phyloP scores from a whole-genome alignment of 768 basidiomycete genomes.

The Kondoa subrosea region DNA sequence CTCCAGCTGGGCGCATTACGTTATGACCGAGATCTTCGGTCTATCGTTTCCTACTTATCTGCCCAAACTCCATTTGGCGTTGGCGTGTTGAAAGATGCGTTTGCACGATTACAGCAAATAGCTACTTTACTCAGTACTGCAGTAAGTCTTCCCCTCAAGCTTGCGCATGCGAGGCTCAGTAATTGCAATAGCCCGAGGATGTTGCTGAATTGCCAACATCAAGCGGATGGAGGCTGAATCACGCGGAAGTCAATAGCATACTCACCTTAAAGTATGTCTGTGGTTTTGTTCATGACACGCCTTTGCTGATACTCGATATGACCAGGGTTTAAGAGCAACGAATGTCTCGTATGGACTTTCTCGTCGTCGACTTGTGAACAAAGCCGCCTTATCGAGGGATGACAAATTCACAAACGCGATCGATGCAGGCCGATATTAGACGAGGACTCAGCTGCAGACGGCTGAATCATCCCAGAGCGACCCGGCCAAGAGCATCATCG shows the following conservation, averaged over 20 bases:
- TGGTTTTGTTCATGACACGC: neutral
- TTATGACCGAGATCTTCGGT: conserved; percentile 78
- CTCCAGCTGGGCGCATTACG: conserved; percentile 87
- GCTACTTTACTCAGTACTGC: conserved; percentile 53
- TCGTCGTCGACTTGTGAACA: too few species aligned
- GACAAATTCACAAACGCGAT: too few species aligned
- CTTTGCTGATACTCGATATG: too few species aligned
- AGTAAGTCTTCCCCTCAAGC: neutral
- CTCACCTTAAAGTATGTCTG: neutral
- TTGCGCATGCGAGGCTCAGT: neutral
- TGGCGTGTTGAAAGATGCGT: conserved; percentile 58
- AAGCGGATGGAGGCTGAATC: conserved; percentile 1
- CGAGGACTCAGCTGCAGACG: too few species aligned
- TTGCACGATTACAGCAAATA: conserved; percentile 78
- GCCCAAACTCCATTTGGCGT: conserved; percentile 81
- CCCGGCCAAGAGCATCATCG: too few species aligned
- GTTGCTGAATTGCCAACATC: neutral
- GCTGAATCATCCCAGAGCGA: too few species aligned
- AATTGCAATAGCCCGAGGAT: conserved; percentile 2
- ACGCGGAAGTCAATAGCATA: neutral
- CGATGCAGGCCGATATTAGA: too few species aligned
- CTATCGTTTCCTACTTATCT: conserved; percentile 63
- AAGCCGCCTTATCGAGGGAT: too few species aligned
- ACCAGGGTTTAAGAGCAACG: too few species aligned
- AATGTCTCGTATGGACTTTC: too few species aligned